A percentile compares a stretch with the other conserved stretches of the same genome.
Conservation (phyloP, 2,329 filamentous ascomycete species). For the Colletotrichum graminicola region DNA sequence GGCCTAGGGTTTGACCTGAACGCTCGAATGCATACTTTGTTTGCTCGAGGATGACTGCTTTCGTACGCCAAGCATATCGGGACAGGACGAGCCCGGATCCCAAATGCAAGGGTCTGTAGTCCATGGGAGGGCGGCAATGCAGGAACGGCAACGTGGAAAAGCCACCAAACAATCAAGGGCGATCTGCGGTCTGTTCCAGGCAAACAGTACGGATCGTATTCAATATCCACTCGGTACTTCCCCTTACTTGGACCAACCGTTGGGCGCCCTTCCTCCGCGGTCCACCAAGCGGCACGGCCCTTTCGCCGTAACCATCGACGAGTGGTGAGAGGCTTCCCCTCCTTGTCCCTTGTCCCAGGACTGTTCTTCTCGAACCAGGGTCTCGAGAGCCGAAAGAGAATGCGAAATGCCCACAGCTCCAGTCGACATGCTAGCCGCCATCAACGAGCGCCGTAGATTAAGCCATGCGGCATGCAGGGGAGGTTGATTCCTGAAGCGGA, state of each 20-base stretch:
- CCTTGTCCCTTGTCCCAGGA: background rate
- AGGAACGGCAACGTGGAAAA: background rate
- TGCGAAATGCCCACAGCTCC: constrained; percentile 67
- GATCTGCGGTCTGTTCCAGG: background rate
- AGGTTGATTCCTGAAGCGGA: constrained; percentile 63
- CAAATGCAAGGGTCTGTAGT: background rate
- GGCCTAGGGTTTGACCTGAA: background rate
- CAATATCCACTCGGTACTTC: constrained; percentile 12
- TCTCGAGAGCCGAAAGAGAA: constrained; percentile 60
- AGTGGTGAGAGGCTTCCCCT: background rate
- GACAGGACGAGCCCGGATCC: too few species aligned
- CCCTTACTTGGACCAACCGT: background rate
- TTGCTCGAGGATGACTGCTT: background rate
- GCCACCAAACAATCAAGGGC: background rate
- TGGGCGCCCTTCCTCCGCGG: background rate
- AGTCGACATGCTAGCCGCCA: constrained; percentile 71
- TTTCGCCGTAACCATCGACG: background rate
- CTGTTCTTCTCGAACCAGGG: constrained; percentile 46
- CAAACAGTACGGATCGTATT: constrained; percentile 5
- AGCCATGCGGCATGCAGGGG: constrained; percentile 68
- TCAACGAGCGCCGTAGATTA: constrained; percentile 71
- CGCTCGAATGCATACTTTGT: background rate
- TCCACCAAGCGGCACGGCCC: background rate
- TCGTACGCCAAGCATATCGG: background rate
- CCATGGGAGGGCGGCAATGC: background rate